Evolutionary conservation across 306 rosid species (phyloP).

Genomic region (Cicer bijugum): DNA sequence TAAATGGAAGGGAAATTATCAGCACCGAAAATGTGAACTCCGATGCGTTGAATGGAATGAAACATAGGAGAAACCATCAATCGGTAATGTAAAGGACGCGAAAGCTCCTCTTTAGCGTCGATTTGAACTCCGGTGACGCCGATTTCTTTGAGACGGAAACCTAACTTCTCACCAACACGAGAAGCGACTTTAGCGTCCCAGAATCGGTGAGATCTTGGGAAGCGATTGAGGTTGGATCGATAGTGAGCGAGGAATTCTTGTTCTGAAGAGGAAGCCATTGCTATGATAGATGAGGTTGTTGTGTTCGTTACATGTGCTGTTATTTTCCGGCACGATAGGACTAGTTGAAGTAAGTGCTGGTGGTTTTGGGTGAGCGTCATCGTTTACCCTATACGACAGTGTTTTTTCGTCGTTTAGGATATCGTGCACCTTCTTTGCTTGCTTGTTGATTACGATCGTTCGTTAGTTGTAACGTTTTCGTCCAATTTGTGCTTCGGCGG

Average conservation of each 20-base stretch:
- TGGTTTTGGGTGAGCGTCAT: slow-evolving; percentile 37
- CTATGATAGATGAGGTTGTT: slow-evolving; percentile 52
- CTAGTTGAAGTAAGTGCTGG: slow-evolving; percentile 48
- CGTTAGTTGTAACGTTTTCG: neutral
- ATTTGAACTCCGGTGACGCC: slow-evolving; percentile 50
- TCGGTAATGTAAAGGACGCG: slow-evolving; percentile 46
- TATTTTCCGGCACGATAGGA: slow-evolving; percentile 54
- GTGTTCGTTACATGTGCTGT: slow-evolving; percentile 53
- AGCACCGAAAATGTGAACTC: slow-evolving; percentile 46
- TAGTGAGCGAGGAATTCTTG: slow-evolving; percentile 50
- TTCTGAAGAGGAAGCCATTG: slow-evolving; percentile 60
- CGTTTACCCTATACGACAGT: neutral
- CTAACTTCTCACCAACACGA: slow-evolving; percentile 57
- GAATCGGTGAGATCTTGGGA: slow-evolving; percentile 50
- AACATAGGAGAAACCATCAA: slow-evolving; percentile 49
- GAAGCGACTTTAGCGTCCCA: slow-evolving; percentile 56
- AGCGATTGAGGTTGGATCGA: slow-evolving; percentile 52
- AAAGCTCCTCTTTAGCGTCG: slow-evolving; percentile 45
- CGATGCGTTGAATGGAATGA: slow-evolving; percentile 49
- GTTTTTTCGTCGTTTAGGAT: neutral
- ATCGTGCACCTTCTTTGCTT: neutral
- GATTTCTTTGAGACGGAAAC: slow-evolving; percentile 51
- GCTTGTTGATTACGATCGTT: too few relatives aligned
- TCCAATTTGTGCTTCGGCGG: too few relatives aligned
- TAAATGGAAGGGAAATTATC: slow-evolving; percentile 2